Evolutionary conservation across 345 rosid species (phyloP).

Genomic region (Gynandropsis gynandra): DNA sequence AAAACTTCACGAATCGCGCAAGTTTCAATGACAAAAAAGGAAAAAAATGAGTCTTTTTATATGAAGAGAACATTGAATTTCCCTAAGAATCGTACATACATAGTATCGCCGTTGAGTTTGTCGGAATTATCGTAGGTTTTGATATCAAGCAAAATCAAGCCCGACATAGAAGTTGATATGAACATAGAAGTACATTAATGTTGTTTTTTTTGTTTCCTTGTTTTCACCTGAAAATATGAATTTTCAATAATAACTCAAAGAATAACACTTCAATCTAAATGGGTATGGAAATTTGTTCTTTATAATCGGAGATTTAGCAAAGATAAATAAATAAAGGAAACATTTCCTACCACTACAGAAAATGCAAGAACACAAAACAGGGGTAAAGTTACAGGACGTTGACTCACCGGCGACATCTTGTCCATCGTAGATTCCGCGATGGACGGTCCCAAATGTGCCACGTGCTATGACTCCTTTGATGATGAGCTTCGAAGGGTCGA

Average conservation of each 20-base stretch:
- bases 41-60: too few species aligned
- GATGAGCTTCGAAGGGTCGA: slow-evolving; percentile 80
- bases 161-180: too few species aligned
- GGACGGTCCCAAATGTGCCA: slow-evolving; percentile 95
- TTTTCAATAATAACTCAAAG: background rate
- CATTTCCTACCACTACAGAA: background rate
- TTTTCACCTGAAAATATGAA: background rate
- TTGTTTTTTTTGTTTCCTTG: too few species aligned
- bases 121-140: too few species aligned
- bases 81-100: too few species aligned
- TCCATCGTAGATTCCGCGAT: slow-evolving; percentile 85
- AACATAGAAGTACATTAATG: too few species aligned
- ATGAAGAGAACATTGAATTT: too few species aligned
- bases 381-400: slow-evolving; percentile 8
- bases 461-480: slow-evolving; percentile 89
- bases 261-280: background rate
- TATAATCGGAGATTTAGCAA: too few species aligned
- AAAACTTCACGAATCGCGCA: slow-evolving; percentile 19
- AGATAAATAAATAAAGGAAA: background rate
- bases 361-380: background rate
- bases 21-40: background rate
- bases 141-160: too few species aligned
- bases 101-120: too few species aligned
- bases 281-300: background rate
- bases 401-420: slow-evolving; percentile 91